A percentile compares a stretch with the other conserved stretches of the same genome.
Conservation (phyloP, 192 early-diverging fungal species). For the Podochytrium sp. region DNA sequence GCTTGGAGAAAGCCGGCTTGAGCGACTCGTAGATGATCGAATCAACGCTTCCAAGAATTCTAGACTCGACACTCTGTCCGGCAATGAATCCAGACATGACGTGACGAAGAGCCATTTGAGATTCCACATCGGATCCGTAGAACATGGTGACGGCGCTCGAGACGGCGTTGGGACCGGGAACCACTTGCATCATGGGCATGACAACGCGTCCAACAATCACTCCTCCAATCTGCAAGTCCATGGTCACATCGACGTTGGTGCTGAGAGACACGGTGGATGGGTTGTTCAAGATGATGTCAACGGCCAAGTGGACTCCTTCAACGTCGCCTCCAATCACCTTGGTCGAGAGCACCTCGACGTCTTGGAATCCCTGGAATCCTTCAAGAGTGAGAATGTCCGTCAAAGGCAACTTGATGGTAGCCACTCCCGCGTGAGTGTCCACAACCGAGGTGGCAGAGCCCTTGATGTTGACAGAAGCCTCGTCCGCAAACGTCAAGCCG, state of each 20-base stretch:
- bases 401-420: not conserved
- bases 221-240: not conserved
- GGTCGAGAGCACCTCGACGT: not conserved
- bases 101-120: not conserved
- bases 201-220: conserved; percentile 4
- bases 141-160: not conserved
- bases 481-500: not conserved
- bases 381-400: not conserved
- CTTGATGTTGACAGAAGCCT: not conserved
- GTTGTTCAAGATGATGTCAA: not conserved
- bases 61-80: not conserved
- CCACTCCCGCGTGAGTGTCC: conserved; percentile 8
- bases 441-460: conserved; percentile 2
- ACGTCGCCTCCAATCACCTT: conserved; percentile 8
- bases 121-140: not conserved
- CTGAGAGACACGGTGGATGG: conserved; percentile 1
- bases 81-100: conserved; percentile 26
- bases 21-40: conserved; percentile 24
- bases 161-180: conserved; percentile 2
- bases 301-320: not conserved
- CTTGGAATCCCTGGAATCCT: conserved; percentile 15
- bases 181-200: not conserved
- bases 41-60: not conserved
- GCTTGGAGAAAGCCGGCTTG: conserved; percentile 2
- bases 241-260: not conserved